Conservation (phyloP, 495 filamentous ascomycete genomes). For the Daldinia loculata region DNA sequence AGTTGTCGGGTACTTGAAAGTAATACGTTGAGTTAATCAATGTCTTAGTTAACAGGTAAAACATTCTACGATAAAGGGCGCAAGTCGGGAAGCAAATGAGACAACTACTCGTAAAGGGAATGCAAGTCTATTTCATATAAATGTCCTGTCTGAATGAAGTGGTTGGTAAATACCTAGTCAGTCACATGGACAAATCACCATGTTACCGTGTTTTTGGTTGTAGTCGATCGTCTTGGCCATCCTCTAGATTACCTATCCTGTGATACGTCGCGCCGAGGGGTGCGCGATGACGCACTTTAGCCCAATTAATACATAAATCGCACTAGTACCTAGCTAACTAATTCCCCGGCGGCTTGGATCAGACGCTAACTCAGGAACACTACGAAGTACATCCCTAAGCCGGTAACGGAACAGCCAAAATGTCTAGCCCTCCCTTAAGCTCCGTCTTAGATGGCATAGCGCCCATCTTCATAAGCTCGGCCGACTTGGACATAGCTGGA, state of each 20-base stretch:
- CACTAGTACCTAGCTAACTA: too few relatives aligned
- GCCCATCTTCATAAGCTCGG: conserved; percentile 84
- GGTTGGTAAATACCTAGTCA: conserved; percentile 25
- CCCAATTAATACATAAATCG: too few relatives aligned
- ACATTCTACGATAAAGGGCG: not conserved
- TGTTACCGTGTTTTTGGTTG: conserved; percentile 25
- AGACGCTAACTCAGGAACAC: not conserved
- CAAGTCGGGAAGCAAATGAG: not conserved
- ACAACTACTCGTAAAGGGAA: not conserved
- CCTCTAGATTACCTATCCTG: not conserved
- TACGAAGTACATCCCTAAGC: conserved; percentile 40
- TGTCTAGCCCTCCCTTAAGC: conserved; percentile 75
- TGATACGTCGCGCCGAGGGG: conserved; percentile 6
- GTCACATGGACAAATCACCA: conserved; percentile 29
- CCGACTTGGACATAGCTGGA: conserved; percentile 81
- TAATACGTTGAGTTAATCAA: not conserved
- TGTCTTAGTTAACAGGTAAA: too few relatives aligned
- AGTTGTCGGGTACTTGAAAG: not conserved
- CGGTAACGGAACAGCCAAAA: conserved; percentile 64
- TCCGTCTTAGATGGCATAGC: conserved; percentile 86
- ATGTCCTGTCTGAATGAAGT: conserved; percentile 8
- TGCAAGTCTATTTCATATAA: conserved; percentile 3
- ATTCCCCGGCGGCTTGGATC: too few relatives aligned
- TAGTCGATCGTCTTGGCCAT: conserved; percentile 16
- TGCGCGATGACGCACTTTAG: conserved; percentile 28